Percentiles rank a stretch among this genome's conserved stretches.
phyloP scores from a whole-genome alignment of 75 land plant genomes.

The Picea sitchensis region DNA sequence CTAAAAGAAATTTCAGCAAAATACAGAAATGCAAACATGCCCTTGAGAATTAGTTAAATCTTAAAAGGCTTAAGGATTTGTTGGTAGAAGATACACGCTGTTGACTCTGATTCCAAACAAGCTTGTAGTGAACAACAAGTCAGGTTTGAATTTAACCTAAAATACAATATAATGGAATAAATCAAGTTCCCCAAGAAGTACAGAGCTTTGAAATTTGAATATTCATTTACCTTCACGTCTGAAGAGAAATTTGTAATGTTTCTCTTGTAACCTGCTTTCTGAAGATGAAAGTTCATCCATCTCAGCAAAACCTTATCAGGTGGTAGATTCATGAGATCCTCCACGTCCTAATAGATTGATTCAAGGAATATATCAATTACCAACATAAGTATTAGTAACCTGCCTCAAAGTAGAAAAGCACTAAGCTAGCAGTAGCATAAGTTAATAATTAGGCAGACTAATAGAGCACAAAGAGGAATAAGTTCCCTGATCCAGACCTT shows the following conservation, averaged over 20 bases:
- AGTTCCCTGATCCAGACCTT: conserved; percentile 47
- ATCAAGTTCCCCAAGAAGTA: neutral
- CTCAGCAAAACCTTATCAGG: conserved; percentile 91
- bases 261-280: conserved; percentile 82
- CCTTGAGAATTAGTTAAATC: too few relatives aligned
- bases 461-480: neutral
- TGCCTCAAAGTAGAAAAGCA: conserved; percentile 2
- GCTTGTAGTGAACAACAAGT: neutral
- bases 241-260: conserved; percentile 85
- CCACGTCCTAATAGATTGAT: conserved; percentile 64
- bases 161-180: neutral
- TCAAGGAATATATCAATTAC: neutral
- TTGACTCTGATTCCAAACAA: neutral
- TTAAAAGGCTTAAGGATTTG: too few relatives aligned
- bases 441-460: neutral
- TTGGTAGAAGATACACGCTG: neutral
- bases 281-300: conserved; percentile 99
- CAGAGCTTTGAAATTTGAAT: neutral
- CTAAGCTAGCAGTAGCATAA: neutral
- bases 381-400: neutral
- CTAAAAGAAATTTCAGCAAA: neutral
- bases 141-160: neutral
- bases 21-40: neutral
- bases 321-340: conserved; percentile 83
- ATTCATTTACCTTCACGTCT: conserved; percentile 75